phyloP scores from a whole-genome alignment of 768 basidiomycete genomes.

The Naganishia vaughanmartiniae region DNA sequence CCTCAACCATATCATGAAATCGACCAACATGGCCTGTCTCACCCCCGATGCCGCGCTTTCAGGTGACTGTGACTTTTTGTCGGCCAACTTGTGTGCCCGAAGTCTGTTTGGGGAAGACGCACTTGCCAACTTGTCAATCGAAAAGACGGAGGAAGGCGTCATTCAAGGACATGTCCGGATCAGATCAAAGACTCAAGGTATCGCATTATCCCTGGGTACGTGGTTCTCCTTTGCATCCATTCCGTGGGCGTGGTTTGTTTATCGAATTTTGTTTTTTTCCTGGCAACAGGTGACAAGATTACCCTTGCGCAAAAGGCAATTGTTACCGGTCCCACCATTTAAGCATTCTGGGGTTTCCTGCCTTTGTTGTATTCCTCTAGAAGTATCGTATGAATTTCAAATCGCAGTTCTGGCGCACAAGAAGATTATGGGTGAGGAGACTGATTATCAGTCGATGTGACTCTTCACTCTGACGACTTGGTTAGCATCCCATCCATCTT shows the following conservation, averaged over 20 bases:
- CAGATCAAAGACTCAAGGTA: slow-evolving; percentile 95
- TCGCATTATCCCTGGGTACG: slow-evolving; percentile 75
- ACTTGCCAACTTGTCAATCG: slow-evolving; percentile 88
- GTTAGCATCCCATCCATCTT: too few relatives aligned
- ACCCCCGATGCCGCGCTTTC: slow-evolving; percentile 83
- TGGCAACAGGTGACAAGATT: slow-evolving; percentile 43
- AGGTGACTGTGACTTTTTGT: slow-evolving; percentile 94
- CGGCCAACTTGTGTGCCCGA: slow-evolving; percentile 92
- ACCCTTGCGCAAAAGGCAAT: slow-evolving; percentile 44
- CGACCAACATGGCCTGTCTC: slow-evolving; percentile 95
- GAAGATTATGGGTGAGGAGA: not conserved
- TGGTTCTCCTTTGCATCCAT: not conserved
- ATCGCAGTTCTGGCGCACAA: not conserved
- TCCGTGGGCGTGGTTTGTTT: slow-evolving; percentile 52
- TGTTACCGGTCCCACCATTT: slow-evolving; percentile 14
- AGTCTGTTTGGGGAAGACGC: slow-evolving; percentile 98
- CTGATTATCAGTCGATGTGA: too few relatives aligned
- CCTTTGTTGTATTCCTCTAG: not conserved
- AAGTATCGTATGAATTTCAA: not conserved
- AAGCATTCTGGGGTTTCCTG: slow-evolving; percentile 6
- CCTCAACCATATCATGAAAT: slow-evolving; percentile 89
- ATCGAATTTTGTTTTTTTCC: not conserved
- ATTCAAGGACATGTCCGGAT: slow-evolving; percentile 93
- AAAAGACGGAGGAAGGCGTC: slow-evolving; percentile 73
- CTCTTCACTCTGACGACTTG: too few relatives aligned